Conservation (phyloP, 1,284 basidiomycete species). For the Nidula niveotomentosa region DNA sequence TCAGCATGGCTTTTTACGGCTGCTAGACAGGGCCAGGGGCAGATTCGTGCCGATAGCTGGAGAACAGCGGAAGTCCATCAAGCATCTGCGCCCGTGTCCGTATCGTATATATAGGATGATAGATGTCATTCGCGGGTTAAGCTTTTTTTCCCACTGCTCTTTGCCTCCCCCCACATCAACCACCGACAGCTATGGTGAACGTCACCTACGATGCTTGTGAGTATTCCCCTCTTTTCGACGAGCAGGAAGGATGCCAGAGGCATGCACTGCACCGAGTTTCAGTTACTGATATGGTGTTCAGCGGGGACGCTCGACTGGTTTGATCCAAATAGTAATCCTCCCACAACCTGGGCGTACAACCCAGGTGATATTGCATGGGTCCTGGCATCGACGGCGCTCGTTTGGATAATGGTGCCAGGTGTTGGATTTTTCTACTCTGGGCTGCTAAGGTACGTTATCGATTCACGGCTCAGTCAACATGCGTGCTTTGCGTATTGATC, state of each 20-base stretch:
- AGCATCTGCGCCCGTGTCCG: background rate
- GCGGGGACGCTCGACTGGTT: slow-evolving; percentile 26
- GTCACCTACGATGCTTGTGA: slow-evolving; percentile 50
- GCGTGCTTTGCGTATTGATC: background rate
- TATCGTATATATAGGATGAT: background rate
- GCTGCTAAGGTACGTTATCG: slow-evolving; percentile 33
- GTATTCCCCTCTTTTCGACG: slow-evolving; percentile 11
- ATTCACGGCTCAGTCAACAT: background rate
- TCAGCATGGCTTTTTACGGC: background rate
- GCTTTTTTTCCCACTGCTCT: background rate
- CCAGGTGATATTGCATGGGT: slow-evolving; percentile 84
- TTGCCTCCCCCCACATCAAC: background rate
- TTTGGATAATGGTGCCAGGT: slow-evolving; percentile 93
- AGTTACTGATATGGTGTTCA: slow-evolving; percentile 20
- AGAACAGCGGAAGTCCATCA: background rate
- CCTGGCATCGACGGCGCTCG: slow-evolving; percentile 68
- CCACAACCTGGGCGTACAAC: slow-evolving; percentile 47
- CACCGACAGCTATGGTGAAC: slow-evolving; percentile 41
- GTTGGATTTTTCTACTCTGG: slow-evolving; percentile 93
- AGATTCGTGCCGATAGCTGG: background rate
- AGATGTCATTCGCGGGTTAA: background rate
- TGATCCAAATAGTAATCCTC: slow-evolving; percentile 17
- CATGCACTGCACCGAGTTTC: no score
- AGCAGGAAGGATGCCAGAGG: no score
- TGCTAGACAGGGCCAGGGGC: background rate